phyloP scores from a whole-genome alignment of 768 basidiomycete species.

The Fistulinella prunicolor region DNA sequence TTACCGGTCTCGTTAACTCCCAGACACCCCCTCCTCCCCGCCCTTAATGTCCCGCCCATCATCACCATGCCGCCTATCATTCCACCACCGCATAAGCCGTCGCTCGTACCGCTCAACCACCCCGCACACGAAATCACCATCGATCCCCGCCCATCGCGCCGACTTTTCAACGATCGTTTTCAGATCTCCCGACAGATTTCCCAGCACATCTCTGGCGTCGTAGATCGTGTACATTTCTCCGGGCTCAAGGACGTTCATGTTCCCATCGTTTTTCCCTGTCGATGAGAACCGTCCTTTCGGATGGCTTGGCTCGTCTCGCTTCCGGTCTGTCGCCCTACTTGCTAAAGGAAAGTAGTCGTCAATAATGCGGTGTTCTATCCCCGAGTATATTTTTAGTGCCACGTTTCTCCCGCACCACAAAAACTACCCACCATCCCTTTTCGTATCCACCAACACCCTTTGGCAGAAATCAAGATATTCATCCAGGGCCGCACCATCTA shows the following conservation, averaged over 20 bases:
- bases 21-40: background rate
- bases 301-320: background rate
- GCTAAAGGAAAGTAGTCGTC: conserved; percentile 43
- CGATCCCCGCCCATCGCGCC: conserved; percentile 55
- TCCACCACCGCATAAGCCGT: conserved; percentile 53
- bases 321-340: background rate
- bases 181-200: conserved; percentile 52
- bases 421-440: conserved; percentile 24
- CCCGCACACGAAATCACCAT: conserved; percentile 45
- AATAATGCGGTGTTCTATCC: conserved; percentile 33
- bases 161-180: conserved; percentile 49
- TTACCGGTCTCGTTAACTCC: background rate
- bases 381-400: conserved; percentile 9
- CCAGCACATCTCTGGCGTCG: conserved; percentile 63
- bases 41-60: conserved; percentile 21
- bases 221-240: conserved; percentile 66
- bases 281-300: conserved; percentile 9
- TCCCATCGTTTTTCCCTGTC: conserved; percentile 5
- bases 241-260: conserved; percentile 36
- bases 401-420: conserved; percentile 11
- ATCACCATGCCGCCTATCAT: too few relatives aligned
- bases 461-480: conserved; percentile 67
- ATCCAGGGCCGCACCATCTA: conserved; percentile 53
- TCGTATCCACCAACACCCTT: conserved; percentile 42
- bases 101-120: conserved; percentile 68